phyloP scores from a whole-genome alignment of 371 early-diverging fungal species.

The Syncephalastrum racemosum region DNA sequence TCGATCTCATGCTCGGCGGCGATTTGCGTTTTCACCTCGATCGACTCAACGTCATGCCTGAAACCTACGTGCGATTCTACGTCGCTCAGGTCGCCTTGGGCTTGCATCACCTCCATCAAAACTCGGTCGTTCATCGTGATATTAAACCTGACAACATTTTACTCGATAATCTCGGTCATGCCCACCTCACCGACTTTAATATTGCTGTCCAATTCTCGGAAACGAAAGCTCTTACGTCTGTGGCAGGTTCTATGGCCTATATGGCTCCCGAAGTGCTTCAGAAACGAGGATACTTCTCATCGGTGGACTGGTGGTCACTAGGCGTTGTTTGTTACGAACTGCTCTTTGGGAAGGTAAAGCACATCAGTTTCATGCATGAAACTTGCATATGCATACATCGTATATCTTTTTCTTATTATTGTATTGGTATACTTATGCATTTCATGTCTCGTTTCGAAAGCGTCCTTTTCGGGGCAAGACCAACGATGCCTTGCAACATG shows the following conservation, averaged over 20 bases:
- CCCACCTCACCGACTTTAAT: slow-evolving; percentile 86
- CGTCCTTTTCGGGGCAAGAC: slow-evolving; percentile 85
- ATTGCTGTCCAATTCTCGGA: slow-evolving; percentile 69
- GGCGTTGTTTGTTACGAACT: slow-evolving; percentile 83
- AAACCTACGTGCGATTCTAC: slow-evolving; percentile 74
- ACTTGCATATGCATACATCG: no score
- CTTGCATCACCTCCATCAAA: slow-evolving; percentile 64
- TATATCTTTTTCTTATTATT: not conserved
- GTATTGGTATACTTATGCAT: slow-evolving; percentile 5
- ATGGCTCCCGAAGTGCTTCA: slow-evolving; percentile 78
- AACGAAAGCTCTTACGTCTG: slow-evolving; percentile 57
- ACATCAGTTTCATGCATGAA: slow-evolving; percentile 6
- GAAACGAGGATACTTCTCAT: slow-evolving; percentile 64
- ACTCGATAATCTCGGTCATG: slow-evolving; percentile 79
- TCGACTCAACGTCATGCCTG: slow-evolving; percentile 57
- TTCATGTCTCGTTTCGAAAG: slow-evolving; percentile 26
- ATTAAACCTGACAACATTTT: slow-evolving; percentile 91
- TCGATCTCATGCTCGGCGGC: slow-evolving; percentile 84
- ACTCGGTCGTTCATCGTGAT: slow-evolving; percentile 69
- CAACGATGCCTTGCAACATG: slow-evolving; percentile 69
- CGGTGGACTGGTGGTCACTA: slow-evolving; percentile 88
- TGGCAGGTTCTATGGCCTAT: slow-evolving; percentile 76
- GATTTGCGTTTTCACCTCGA: slow-evolving; percentile 82
- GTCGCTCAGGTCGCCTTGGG: slow-evolving; percentile 73
- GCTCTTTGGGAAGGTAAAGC: slow-evolving; percentile 66